phyloP scores from a whole-genome alignment of 2,329 filamentous ascomycete species.

The Davidsoniella virescens region DNA sequence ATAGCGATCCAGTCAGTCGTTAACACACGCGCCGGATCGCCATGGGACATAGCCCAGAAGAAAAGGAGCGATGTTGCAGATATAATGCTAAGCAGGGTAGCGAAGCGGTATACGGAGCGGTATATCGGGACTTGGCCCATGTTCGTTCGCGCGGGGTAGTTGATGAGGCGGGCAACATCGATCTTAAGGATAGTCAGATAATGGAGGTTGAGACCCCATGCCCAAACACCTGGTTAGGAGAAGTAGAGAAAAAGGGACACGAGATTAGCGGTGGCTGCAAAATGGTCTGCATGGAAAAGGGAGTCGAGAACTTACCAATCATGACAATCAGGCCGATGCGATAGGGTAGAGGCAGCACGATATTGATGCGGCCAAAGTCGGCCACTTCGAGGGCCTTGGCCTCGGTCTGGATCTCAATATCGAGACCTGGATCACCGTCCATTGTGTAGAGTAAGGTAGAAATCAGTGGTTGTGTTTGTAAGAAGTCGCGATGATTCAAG shows the following conservation, averaged over 20 bases:
- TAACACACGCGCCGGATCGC: slow-evolving; percentile 51
- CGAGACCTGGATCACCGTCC: slow-evolving; percentile 5
- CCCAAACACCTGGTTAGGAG: slow-evolving; percentile 59
- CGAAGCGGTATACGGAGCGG: slow-evolving; percentile 71
- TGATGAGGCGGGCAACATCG: slow-evolving; percentile 72
- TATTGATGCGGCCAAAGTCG: slow-evolving; percentile 12
- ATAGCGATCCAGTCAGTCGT: slow-evolving; percentile 77
- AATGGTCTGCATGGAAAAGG: not conserved
- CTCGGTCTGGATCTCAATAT: slow-evolving; percentile 13
- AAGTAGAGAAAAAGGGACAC: not conserved
- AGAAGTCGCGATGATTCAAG: too few species aligned
- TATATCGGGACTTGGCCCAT: slow-evolving; percentile 59
- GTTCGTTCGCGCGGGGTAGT: slow-evolving; percentile 63
- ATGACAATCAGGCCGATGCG: slow-evolving; percentile 75
- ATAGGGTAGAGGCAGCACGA: slow-evolving; percentile 61
- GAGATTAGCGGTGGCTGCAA: not conserved
- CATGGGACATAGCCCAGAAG: slow-evolving; percentile 72
- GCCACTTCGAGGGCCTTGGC: slow-evolving; percentile 9
- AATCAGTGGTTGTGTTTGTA: too few species aligned
- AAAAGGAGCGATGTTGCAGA: slow-evolving; percentile 55
- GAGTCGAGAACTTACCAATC: slow-evolving; percentile 44
- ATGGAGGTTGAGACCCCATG: slow-evolving; percentile 85
- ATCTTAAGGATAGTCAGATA: slow-evolving; percentile 67
- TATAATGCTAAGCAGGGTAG: slow-evolving; percentile 56
- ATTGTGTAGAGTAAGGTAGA: not conserved